Evolutionary conservation across 208 protist genomes (phyloP), one percentile per base, ranked within the genome.

Genomic region (Crithidia brevicula): DNA sequence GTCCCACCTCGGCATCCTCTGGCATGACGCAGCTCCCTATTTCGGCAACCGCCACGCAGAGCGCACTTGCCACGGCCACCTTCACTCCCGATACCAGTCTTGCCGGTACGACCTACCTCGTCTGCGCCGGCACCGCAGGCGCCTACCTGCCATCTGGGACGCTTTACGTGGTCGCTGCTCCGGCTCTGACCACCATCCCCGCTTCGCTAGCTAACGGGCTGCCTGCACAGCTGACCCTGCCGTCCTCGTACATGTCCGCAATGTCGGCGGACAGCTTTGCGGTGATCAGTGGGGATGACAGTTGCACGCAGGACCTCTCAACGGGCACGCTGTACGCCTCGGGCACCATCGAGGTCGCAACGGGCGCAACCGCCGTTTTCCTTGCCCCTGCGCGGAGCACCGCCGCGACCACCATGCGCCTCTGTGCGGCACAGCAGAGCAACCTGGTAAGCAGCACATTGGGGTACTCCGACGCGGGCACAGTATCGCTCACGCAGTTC

Each of bases 381-480:
- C 5, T 89, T 0, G 63, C 51, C 2, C 74, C 61, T 6, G 5
- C 36, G 0, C 13, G 47, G 4, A 33, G 28, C 31, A 50, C 27
- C 4, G 47, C 1, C 5, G 28, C 72, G 18, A 63, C 30, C 0
- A 42, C 47, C 2, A 59, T 49, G 33, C 61, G 59, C n/a, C 18
- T 86, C 13, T 86, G 81, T 34, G 76, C 83, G 0, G 69, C 61
- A 9, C 25, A 61, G 40, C 16, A 13, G 0, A 25, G 33, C 3
- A 23, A 50, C 9, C 58, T 81, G 23, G 60, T 80, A 3, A 64
- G 58, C 49, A 31, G 38, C 33, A 77, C 77, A 4, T 54, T 79
- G 8, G 75, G 75, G 20, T 89, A 82, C 78, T 59, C 77, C 15
- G 78, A 81, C 50, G 86, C 67, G 28, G 81, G 75, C 3, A 52